Evolutionary conservation across 176 grass and related monocot genomes (phyloP), one percentile per base, ranked within the genome.

Genomic region (Cocos nucifera): DNA sequence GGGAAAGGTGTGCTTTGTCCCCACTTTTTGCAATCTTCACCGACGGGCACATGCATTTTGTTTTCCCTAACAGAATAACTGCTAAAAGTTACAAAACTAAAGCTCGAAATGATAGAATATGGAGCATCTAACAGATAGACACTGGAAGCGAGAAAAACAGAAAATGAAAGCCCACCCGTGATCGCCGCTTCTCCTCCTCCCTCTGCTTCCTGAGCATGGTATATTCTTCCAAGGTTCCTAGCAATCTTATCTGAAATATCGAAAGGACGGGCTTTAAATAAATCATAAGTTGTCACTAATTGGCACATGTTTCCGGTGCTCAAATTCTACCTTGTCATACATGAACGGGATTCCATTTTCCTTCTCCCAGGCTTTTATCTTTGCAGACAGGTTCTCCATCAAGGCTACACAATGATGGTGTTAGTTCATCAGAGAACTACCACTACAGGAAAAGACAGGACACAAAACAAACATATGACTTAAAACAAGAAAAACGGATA

Each of bases 311-410:
- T 18, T 73, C 28, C 2, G 49, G 5, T 14, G 22, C 59, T 53
- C 27, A 60, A 23, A 73, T 32, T 57, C 77, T 65, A 70, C 84
- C 81, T 91, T 92, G 67, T 85, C 64, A 64, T 88, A 85, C 70
- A 88, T 83, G 78, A 98, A 92, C 61, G 73, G 59, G 16, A 88
- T 68, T 51, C 66, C 81, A 71, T 85, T 91, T 29, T 97, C 87
- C 19, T 80, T 83, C 77, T 91, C 87, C 93, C 87, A 91, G 22
- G 70, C 73, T 69, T 74, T 82, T 66, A 82, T 72, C 80, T 85
- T 97, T 69, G 66, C 50, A 54, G 58, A 85, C 59, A 97, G 72
- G 68, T 73, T 97, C 65, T 97, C 93, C 20, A 85, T 51, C 82
- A 88, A 49, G 75, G 67, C 93, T 97, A 67, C 51, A 91, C 17